These are phyloP conservation scores for Pinus taeda DNA, from an alignment of 75 land plant species.

Conservation along the genomic window DNA sequence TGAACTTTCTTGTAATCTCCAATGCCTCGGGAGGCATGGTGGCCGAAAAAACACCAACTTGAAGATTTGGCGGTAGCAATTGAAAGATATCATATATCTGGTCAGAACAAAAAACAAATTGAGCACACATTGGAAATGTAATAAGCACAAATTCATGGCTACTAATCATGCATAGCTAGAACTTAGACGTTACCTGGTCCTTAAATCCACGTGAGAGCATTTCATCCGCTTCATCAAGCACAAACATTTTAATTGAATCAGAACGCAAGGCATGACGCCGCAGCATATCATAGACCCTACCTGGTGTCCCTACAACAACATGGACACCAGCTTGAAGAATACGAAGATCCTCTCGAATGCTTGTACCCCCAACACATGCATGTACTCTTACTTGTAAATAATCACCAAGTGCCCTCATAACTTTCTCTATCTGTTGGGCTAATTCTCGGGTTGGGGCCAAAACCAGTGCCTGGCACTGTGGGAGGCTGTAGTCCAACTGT, in stretches of 20 bases:
- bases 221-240: constrained; percentile 79
- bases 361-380: constrained; percentile 81
- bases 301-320: constrained; percentile 80
- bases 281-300: constrained; percentile 62
- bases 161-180: neutral
- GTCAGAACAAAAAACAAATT: neutral
- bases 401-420: constrained; percentile 83
- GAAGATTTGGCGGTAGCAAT: constrained; percentile 52
- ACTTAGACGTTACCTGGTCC: constrained; percentile 50
- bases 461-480: constrained; percentile 69
- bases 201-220: constrained; percentile 88
- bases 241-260: constrained; percentile 57
- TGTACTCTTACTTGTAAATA: constrained; percentile 75
- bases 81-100: constrained; percentile 56
- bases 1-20: constrained; percentile 71
- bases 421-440: constrained; percentile 79
- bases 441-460: constrained; percentile 72
- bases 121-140: neutral
- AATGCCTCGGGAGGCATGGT: constrained; percentile 75
- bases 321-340: constrained; percentile 64
- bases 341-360: constrained; percentile 63
- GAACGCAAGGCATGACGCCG: constrained; percentile 47
- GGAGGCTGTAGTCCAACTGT: constrained; percentile 54
- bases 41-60: constrained; percentile 72
- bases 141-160: neutral